Evolutionary conservation across 495 filamentous ascomycete genomes (phyloP).

Genomic region (Talaromyces nanjingensis): DNA sequence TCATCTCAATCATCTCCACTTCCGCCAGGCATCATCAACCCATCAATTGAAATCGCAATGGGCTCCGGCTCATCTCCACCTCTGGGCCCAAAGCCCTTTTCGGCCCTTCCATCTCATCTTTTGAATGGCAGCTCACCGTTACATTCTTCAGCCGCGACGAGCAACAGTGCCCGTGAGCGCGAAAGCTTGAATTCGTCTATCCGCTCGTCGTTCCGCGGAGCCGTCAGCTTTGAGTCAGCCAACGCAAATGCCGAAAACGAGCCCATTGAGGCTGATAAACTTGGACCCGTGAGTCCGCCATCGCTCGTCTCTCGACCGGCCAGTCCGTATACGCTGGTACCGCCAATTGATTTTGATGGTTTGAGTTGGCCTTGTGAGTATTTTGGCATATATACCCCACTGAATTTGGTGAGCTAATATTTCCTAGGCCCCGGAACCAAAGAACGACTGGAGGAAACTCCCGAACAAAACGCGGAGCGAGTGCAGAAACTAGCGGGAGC

Average conservation of each 20-base stretch:
- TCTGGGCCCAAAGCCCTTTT: conserved; percentile 31
- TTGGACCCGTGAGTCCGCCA: conserved; percentile 39
- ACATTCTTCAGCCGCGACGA: conserved; percentile 23
- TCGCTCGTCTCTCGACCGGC: conserved; percentile 45
- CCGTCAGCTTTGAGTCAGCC: conserved; percentile 32
- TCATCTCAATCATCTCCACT: neutral
- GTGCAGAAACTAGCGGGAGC: conserved; percentile 76
- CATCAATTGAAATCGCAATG: conserved; percentile 17
- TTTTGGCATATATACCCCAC: neutral
- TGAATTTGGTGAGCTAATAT: conserved; percentile 7
- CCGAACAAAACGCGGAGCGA: conserved; percentile 62
- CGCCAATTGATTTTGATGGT: conserved; percentile 64
- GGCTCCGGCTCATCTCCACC: conserved; percentile 33
- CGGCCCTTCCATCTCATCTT: conserved; percentile 42
- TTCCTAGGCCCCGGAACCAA: conserved; percentile 68
- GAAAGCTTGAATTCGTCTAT: conserved; percentile 49
- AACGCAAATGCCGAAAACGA: neutral
- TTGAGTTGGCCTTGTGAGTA: conserved; percentile 65
- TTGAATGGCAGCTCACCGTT: conserved; percentile 41
- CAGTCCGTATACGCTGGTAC: conserved; percentile 55
- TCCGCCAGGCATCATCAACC: neutral
- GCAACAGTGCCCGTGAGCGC: conserved; percentile 39
- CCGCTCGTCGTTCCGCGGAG: conserved; percentile 39
- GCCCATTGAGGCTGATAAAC: conserved; percentile 44
- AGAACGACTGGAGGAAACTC: conserved; percentile 69